Base-by-base conservation (phyloP, 106 monocot species). In the Posidonia australis region DNA sequence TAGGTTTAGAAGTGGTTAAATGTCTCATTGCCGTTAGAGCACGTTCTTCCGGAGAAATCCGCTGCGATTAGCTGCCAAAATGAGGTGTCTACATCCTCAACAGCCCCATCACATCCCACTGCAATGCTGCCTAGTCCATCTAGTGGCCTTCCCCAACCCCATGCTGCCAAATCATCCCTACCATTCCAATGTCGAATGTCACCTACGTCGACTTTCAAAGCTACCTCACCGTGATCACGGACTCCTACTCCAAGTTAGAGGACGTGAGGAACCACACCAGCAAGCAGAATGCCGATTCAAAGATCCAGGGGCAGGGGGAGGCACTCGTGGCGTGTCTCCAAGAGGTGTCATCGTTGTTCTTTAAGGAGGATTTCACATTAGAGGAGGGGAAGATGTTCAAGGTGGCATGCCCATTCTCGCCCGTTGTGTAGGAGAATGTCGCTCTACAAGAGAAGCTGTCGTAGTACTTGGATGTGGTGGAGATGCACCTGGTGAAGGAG, bases 401-500 rank as follows among this genome's bases (percentile, higher is more conserved):
- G 24, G 77, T 80, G 1, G 96, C 96, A 10, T 96, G 90, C 54
- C 86, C 96, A 1, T 90, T 90, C 75, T 84, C 82, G 2, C 83
- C 83, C 12, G 48, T 61, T 10, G 32, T 59, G 1, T 59, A 47
- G 13, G 85, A 88, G 72, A 88, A 88, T 56, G 46, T 51, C 0
- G 56, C 71, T 46, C 78, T 90, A 42, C 90, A 90, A 72, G 96
- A 96, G 78, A 68, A 84, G 62, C 84, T 96, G 25, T 78, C 87
- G 27, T 87, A 87, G 53, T 90, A 96, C 74, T 72, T 96, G 46
- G 96, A 96, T 48, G 78, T 82, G 43, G 96, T 90, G 47, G 96
- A 96, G 84, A 76, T 82, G 82, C 90, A 85, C 57, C 72, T 96
- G 46, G 96, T 96, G 41, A 80, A 83, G 74, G 96, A 96, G 80